Percentiles rank a stretch among this genome's conserved stretches.
Evolutionary conservation across 495 filamentous ascomycete genomes (phyloP).

Genomic region (Neurospora tetraspora): DNA sequence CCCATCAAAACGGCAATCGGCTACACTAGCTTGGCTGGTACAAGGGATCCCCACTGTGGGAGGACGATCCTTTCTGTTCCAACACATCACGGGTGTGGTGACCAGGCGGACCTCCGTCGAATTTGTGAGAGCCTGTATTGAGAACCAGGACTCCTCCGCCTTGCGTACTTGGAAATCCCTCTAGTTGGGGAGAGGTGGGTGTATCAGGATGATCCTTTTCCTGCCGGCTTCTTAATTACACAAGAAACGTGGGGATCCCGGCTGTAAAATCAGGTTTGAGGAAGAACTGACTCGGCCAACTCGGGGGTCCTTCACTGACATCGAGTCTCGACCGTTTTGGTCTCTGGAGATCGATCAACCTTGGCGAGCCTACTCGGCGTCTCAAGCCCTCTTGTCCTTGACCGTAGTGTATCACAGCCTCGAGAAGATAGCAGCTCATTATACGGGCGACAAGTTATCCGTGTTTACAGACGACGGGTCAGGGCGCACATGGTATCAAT

Average conservation of each 20-base stretch:
- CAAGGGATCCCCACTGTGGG: conserved; percentile 2
- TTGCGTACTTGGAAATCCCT: background rate
- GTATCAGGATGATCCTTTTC: background rate
- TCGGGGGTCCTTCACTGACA: background rate
- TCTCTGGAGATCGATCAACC: background rate
- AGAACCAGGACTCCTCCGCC: background rate
- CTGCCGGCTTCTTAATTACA: background rate
- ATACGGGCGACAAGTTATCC: conserved; percentile 4
- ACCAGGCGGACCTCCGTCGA: background rate
- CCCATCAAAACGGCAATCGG: conserved; percentile 13
- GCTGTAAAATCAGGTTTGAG: background rate
- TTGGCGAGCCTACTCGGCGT: background rate
- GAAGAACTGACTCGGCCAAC: background rate
- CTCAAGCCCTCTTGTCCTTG: background rate
- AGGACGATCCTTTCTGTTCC: background rate
- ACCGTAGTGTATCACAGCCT: conserved; percentile 1
- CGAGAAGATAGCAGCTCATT: conserved; percentile 1
- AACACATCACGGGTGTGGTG: background rate
- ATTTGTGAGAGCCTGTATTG: background rate
- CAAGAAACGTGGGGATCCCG: background rate
- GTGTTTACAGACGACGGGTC: conserved; percentile 19
- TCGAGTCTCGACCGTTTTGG: background rate
- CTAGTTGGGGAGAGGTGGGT: background rate
- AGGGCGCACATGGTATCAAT: conserved; percentile 16
- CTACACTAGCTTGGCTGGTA: conserved; percentile 9